phyloP scores from a whole-genome alignment of 441 rosid species.

The Populus tomentosa region DNA sequence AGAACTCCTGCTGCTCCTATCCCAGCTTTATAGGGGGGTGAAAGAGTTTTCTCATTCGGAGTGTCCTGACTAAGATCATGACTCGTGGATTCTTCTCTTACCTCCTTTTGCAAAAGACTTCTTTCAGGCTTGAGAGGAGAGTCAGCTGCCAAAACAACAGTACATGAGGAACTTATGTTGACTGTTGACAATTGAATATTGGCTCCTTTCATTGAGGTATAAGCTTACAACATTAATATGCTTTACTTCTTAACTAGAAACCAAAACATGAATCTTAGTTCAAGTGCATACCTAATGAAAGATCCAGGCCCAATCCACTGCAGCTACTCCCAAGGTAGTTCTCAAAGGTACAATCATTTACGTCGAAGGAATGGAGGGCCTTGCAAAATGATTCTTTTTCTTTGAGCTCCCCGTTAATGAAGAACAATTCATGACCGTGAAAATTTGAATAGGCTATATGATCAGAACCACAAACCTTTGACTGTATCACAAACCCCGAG shows the following conservation, averaged over 20 bases:
- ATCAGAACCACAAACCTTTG: conserved; percentile 49
- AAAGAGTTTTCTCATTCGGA: conserved; percentile 16
- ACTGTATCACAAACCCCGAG: conserved; percentile 34
- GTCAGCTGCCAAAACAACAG: conserved; percentile 29
- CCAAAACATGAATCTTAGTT: conserved; percentile 2
- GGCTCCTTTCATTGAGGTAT: neutral
- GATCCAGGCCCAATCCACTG: conserved; percentile 31
- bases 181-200: neutral
- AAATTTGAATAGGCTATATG: conserved; percentile 41
- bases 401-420: conserved; percentile 54
- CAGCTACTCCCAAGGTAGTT: conserved; percentile 27
- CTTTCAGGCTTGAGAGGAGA: conserved; percentile 37
- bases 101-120: conserved; percentile 44
- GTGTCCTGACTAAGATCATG: conserved; percentile 3
- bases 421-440: conserved; percentile 41
- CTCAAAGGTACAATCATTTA: conserved; percentile 40
- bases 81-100: conserved; percentile 12
- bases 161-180: conserved; percentile 5
- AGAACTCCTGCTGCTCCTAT: conserved; percentile 53
- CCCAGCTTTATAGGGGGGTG: conserved; percentile 29
- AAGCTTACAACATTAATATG: neutral
- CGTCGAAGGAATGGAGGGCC: conserved; percentile 43
- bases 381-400: conserved; percentile 49
- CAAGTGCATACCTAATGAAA: conserved; percentile 44
- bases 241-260: neutral